Percentiles rank a stretch among this genome's conserved stretches.
Conservation (phyloP, 805 yeast genomes). For the Wickerhamomyces bisporus region DNA sequence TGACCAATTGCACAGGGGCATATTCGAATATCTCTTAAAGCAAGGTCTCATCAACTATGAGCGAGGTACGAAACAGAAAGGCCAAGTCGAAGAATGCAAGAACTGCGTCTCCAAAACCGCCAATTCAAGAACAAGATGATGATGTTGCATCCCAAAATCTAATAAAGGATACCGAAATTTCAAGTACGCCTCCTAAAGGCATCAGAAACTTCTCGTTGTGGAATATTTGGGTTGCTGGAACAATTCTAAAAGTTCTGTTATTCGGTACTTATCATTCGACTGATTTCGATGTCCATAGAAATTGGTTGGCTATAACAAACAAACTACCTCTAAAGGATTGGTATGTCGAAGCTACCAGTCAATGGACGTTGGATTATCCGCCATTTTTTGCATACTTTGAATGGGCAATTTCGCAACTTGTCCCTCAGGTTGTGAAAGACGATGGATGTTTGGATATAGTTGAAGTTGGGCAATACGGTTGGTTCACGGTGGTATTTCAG, state of each 20-base stretch:
- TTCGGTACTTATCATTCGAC: constrained; percentile 86
- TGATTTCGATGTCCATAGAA: constrained; percentile 95
- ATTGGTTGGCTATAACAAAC: constrained; percentile 91
- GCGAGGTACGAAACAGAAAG: constrained; percentile 11
- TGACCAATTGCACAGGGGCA: too few species aligned
- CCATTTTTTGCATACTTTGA: constrained; percentile 97
- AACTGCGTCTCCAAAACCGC: constrained; percentile 1
- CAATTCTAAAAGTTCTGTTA: constrained; percentile 55
- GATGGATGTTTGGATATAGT: constrained; percentile 80
- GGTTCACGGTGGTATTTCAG: constrained; percentile 81
- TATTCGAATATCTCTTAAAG: too few species aligned
- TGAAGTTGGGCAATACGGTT: constrained; percentile 59
- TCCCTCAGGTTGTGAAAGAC: constrained; percentile 51
- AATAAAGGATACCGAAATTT: too few species aligned
- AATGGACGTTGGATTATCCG: constrained; percentile 97
- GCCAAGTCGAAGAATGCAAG: constrained; percentile 2
- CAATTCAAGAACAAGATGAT: constrained; percentile 2
- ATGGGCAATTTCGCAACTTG: constrained; percentile 67
- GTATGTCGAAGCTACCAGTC: constrained; percentile 74
- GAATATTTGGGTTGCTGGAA: constrained; percentile 63
- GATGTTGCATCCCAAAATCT: background rate
- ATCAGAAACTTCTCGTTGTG: constrained; percentile 43
- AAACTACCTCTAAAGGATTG: constrained; percentile 69
- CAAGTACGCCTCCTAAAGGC: background rate
- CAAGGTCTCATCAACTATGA: too few species aligned